Base-by-base conservation (phyloP, 2,329 filamentous ascomycete genomes). In the Lachnellula arida region DNA sequence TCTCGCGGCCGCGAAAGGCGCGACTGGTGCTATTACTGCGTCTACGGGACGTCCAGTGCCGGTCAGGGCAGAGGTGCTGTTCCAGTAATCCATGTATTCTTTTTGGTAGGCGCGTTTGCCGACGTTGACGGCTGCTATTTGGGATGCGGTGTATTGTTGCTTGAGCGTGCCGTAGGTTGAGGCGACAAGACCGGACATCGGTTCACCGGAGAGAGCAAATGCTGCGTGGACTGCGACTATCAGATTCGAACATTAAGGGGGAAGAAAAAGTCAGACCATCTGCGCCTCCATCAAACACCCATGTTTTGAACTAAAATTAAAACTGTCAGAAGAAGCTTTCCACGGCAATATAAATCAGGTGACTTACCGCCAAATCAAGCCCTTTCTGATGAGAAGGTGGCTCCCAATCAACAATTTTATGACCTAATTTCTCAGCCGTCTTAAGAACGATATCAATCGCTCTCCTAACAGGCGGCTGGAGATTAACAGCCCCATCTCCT, bases 361-460 rank as follows among this genome's bases (percentile, higher is more conserved):
- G 64, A 71, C 72, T 61, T 73, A 75, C 71, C 42, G 73, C 71
- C 40, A 80, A 64, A 6, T 73, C 70, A 6, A 60, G 57, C 1
- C 74, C 73, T 23, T 62, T 66, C 2, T 58, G 51, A 60, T 84
- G 81, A 15, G 73, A 70, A 0, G 80, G 81, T 0, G 82, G 82
- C 1, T 76, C 71, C 83, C 83, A 86, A 17, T 79, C 74, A 14
- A 86, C 76, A n/a, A 82, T 72, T 67, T 74, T 78, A 62, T 86
- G 82, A 0, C 83, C 82, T 2, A 78, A 72, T 6, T 72, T 74
- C 60, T 73, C 67, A n/a, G 82, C 60, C 0, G 76, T 74, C 49
- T 78, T 70, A 5, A 76, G 76, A 0, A 81, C 75, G 5, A 78
- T 76, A 2, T 75, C 70, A 14, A 86, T 61, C 0, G 80, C 82